Base-by-base conservation (phyloP, 1,284 basidiomycete genomes). In the Apiotrichum montevideense region DNA sequence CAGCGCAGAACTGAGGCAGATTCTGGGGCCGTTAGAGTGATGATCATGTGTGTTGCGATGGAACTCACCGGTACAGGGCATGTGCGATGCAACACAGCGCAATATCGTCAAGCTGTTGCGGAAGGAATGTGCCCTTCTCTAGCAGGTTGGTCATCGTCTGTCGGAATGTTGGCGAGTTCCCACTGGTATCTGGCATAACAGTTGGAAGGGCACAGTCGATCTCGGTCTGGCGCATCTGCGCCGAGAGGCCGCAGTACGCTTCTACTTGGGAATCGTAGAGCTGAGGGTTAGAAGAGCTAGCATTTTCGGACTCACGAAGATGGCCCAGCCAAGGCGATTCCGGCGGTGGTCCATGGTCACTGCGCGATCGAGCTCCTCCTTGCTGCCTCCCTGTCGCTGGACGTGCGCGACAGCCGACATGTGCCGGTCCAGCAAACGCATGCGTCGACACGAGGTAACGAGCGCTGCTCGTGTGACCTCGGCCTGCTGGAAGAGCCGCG, bases 201-300 rank as follows among this genome's bases (percentile, higher is more conserved):
- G 46, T 55, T 10, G 54, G 51, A 1, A 62, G 45, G 1, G 61
- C 46, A 3, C 53, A 41, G 9, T 44, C 50, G 14, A 65, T 54
- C 46, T 67, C 63, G 13, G 44, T 34, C 6, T 63, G 35, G 8
- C 62, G 51, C 13, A 59, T 53, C 21, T 58, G 55, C 9, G 63
- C 56, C 3, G 60, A 58, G 2, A 57, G 43, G 35, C 60, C 55
- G 40, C 65, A 58, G 29, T 65, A 55, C 9, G 60, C 57, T 13
- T 64, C 65, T 3, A 62, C 49, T 41, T 63, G 62, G 11, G 47
- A 39, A 41, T 67, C 65, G 39, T 53, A 56, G 13, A 67, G 58
- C 65, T 67, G 51, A 3, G 10, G 9, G 7, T 15, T 29, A 42
- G 21, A 6, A 7, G 7, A 7, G 13, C 37, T 39, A 8, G 8